phyloP scores from a whole-genome alignment of 2,329 filamentous ascomycete genomes.

The Pseudogymnoascus sp. region DNA sequence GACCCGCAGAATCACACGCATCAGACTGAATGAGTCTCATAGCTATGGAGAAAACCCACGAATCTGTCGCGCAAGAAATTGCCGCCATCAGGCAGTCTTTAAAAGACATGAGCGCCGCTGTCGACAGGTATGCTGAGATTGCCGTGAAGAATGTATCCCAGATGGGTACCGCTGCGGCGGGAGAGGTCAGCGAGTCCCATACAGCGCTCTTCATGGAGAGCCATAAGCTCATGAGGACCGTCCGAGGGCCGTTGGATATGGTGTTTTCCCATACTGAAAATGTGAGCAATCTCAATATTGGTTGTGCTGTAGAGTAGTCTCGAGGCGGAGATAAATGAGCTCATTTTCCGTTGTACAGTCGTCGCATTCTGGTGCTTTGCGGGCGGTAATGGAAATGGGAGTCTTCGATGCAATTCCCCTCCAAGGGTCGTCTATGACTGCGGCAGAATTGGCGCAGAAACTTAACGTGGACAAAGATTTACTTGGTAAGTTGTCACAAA shows the following conservation, averaged over 20 bases:
- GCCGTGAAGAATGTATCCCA: slow-evolving; percentile 14
- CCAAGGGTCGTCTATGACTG: slow-evolving; percentile 17
- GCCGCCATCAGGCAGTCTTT: slow-evolving; percentile 18
- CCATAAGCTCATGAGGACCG: not conserved
- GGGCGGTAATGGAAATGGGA: slow-evolving; percentile 19
- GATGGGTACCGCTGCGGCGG: slow-evolving; percentile 10
- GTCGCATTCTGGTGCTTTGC: slow-evolving; percentile 15
- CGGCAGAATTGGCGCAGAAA: slow-evolving; percentile 17
- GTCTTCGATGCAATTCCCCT: slow-evolving; percentile 22
- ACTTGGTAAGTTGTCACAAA: slow-evolving; percentile 15
- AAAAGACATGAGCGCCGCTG: slow-evolving; percentile 15
- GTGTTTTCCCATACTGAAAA: slow-evolving; percentile 20
- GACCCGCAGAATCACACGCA: not conserved
- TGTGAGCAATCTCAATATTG: slow-evolving; percentile 14
- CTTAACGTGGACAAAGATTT: slow-evolving; percentile 17
- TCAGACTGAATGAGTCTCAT: not conserved
- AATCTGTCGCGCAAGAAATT: slow-evolving; percentile 16
- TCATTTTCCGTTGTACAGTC: slow-evolving; percentile 12
- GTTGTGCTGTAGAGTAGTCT: not conserved
- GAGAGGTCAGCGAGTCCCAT: slow-evolving; percentile 15
- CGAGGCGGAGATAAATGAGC: not conserved
- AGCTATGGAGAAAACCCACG: slow-evolving; percentile 11
- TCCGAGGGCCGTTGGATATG: slow-evolving; percentile 20
- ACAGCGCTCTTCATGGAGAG: slow-evolving; percentile 10
- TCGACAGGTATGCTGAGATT: slow-evolving; percentile 16